phyloP scores from a whole-genome alignment of 371 early-diverging fungal genomes.

The Mucor circinelloides region DNA sequence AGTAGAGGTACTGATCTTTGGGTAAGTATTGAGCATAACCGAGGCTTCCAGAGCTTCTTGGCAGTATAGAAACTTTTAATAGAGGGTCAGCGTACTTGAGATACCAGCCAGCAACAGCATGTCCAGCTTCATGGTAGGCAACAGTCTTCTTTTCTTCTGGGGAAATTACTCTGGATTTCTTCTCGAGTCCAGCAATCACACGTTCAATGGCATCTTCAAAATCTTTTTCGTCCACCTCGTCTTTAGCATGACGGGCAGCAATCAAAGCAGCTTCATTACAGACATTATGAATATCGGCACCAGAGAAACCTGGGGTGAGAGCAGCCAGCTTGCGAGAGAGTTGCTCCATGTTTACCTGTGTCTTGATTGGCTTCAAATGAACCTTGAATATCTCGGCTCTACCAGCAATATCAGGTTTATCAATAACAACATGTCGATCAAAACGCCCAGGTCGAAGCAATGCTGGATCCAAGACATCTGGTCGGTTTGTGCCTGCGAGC shows the following conservation, averaged over 20 bases:
- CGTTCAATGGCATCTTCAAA: constrained; percentile 98
- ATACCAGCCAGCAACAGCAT: constrained; percentile 99
- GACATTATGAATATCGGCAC: constrained; percentile 96
- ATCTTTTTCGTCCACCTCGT: constrained; percentile 81
- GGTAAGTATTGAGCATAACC: constrained; percentile 99
- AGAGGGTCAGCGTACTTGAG: constrained; percentile 94
- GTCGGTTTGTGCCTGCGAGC: constrained; percentile 99
- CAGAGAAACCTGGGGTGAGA: constrained; percentile 95
- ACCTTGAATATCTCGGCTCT: constrained; percentile 98
- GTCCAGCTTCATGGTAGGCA: constrained; percentile 99
- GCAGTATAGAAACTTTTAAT: constrained; percentile 97
- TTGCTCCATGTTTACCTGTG: constrained; percentile 31
- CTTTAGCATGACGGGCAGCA: constrained; percentile 84
- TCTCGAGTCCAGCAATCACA: constrained; percentile 97
- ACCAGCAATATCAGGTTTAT: constrained; percentile 97
- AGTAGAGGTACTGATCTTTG: constrained; percentile 95
- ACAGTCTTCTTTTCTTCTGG: constrained; percentile 99
- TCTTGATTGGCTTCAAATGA: constrained; percentile 98
- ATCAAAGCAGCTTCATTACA: constrained; percentile 97
- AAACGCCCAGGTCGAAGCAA: constrained; percentile 98
- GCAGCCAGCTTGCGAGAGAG: constrained; percentile 79
- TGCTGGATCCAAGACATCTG: constrained; percentile 99
- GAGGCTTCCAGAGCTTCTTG: constrained; percentile 89
- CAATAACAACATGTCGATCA: constrained; percentile 99
- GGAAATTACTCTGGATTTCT: constrained; percentile 93